A percentile compares a stretch with the other conserved stretches of the same genome.
phyloP scores from a whole-genome alignment of 176 grass and related monocot species.

The Carex pumila region DNA sequence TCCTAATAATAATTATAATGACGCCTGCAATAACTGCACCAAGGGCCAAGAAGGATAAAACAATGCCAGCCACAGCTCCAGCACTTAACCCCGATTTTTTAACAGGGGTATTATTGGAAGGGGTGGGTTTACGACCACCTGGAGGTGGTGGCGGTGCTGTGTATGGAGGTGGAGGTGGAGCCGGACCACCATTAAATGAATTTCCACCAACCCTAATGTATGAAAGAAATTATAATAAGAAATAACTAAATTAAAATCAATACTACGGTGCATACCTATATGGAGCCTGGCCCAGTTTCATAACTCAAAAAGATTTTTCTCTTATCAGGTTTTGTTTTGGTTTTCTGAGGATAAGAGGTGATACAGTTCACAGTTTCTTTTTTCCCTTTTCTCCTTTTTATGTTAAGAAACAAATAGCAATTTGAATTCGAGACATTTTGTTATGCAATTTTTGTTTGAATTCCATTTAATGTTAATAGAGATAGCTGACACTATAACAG shows the following conservation, averaged over 20 bases:
- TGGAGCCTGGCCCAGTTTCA: neutral
- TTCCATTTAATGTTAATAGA: neutral
- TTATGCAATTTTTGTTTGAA: neutral
- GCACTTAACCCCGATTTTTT: slow-evolving; percentile 44
- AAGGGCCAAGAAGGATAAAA: slow-evolving; percentile 51
- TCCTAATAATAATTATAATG: slow-evolving; percentile 26
- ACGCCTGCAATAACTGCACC: slow-evolving; percentile 47
- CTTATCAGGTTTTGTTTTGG: neutral
- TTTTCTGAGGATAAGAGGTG: neutral
- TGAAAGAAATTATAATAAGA: slow-evolving; percentile 6
- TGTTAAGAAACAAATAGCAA: neutral
- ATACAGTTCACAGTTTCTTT: neutral
- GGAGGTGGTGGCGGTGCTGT: slow-evolving; percentile 27
- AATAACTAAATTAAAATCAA: neutral
- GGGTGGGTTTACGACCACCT: slow-evolving; percentile 19
- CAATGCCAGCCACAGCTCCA: slow-evolving; percentile 52
- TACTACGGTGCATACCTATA: neutral
- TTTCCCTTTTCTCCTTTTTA: neutral
- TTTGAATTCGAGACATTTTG: neutral
- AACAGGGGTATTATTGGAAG: slow-evolving; percentile 15
- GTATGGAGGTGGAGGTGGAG: slow-evolving; percentile 62
- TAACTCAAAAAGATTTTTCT: neutral
- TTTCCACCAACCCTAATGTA: slow-evolving; percentile 56
- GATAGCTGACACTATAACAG: too few species aligned
- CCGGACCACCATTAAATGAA: slow-evolving; percentile 49